A percentile compares a stretch with the other conserved stretches of the same genome.
phyloP scores from a whole-genome alignment of 768 basidiomycete species.

The Kwoniella mangroviensis region DNA sequence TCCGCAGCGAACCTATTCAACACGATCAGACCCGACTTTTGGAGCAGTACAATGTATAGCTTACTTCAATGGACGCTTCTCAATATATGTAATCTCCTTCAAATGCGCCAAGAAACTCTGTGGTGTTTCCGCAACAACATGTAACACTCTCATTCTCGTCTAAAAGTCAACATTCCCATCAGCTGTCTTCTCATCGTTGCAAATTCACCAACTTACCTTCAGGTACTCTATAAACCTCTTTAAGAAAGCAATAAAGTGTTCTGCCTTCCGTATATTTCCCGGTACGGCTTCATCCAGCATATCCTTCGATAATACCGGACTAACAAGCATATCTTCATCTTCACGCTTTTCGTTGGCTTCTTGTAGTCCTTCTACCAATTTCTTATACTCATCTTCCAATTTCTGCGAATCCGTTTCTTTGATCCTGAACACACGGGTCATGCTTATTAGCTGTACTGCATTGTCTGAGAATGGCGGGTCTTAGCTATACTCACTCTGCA shows the following conservation, averaged over 20 bases:
- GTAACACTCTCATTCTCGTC: slow-evolving; percentile 99
- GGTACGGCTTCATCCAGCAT: slow-evolving; percentile 93
- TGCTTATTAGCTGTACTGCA: not conserved
- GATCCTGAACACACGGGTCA: slow-evolving; percentile 64
- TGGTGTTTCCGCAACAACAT: slow-evolving; percentile 98
- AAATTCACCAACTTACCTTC: slow-evolving; percentile 65
- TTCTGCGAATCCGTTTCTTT: slow-evolving; percentile 91
- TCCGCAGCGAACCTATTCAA: slow-evolving; percentile 87
- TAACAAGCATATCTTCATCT: slow-evolving; percentile 82
- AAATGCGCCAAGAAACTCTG: slow-evolving; percentile 95
- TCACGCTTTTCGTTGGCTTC: slow-evolving; percentile 67
- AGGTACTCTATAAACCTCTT: slow-evolving; percentile 98
- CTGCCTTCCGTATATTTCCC: slow-evolving; percentile 97
- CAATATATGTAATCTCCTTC: slow-evolving; percentile 98
- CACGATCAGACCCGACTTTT: not conserved
- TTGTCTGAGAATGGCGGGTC: too few relatives aligned
- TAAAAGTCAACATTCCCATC: slow-evolving; percentile 52
- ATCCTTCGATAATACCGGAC: slow-evolving; percentile 92
- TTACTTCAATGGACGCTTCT: slow-evolving; percentile 85
- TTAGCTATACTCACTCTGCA: slow-evolving; percentile 72
- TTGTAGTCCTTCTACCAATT: slow-evolving; percentile 89
- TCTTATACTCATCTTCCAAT: slow-evolving; percentile 94
- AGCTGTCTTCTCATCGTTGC: not conserved
- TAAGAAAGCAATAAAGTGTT: slow-evolving; percentile 97
- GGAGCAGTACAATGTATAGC: slow-evolving; percentile 32